These are phyloP conservation scores for Plenodomus lindquistii DNA, from an alignment of 2,329 filamentous ascomycete species.

Conservation along the genomic window DNA sequence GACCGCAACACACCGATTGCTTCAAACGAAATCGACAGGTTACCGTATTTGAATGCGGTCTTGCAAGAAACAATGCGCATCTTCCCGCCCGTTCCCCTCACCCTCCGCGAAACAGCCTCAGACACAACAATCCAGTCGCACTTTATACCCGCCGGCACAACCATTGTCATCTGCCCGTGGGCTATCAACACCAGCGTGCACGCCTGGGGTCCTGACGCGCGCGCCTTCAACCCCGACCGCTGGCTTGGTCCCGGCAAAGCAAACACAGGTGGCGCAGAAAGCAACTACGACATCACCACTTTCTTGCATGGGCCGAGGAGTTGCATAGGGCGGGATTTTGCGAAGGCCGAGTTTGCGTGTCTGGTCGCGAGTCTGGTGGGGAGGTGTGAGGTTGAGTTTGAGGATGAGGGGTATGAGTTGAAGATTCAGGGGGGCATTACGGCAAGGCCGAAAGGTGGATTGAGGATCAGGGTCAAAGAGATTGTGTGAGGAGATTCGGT, in stretches of 20 bases:
- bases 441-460: conserved; percentile 70
- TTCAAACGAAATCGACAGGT: conserved; percentile 66
- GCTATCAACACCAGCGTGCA: conserved; percentile 70
- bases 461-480: conserved; percentile 67
- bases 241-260: conserved; percentile 49
- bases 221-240: conserved; percentile 74
- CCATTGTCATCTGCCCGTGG: conserved; percentile 65
- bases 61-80: conserved; percentile 77
- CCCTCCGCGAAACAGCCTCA: conserved; percentile 65
- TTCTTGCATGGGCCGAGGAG: conserved; percentile 85
- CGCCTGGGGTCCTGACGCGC: conserved; percentile 78
- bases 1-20: conserved; percentile 50
- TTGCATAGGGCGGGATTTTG: conserved; percentile 83
- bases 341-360: conserved; percentile 82
- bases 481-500: conserved; percentile 4
- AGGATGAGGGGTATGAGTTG: conserved; percentile 62
- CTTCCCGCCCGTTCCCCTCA: conserved; percentile 72
- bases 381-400: conserved; percentile 69
- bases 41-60: conserved; percentile 77
- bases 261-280: conserved; percentile 71
- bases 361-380: conserved; percentile 78
- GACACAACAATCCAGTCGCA: conserved; percentile 69
- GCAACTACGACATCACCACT: conserved; percentile 77
- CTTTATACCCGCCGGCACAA: conserved; percentile 70
- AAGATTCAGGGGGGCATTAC: conserved; percentile 73